phyloP scores from a whole-genome alignment of 768 basidiomycete genomes.

The Steccherinum ochraceum region DNA sequence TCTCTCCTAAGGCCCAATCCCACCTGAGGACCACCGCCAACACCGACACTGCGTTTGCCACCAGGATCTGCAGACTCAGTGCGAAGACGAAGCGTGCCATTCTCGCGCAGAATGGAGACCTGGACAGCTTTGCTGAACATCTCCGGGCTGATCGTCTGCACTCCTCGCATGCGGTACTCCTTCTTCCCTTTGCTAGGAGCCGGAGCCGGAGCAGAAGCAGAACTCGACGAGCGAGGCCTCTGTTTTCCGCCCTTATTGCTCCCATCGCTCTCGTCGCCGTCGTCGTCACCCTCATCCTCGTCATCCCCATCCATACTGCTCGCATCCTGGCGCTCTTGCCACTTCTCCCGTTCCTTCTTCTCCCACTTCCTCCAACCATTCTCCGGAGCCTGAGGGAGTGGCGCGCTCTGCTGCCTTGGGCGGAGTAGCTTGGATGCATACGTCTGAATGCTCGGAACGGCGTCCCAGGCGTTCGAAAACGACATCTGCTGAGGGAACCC shows the following conservation, averaged over 20 bases:
- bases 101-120: conserved; percentile 29
- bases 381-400: conserved; percentile 46
- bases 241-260: conserved; percentile 14
- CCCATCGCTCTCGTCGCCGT: conserved; percentile 26
- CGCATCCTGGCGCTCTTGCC: conserved; percentile 54
- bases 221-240: conserved; percentile 24
- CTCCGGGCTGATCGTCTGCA: conserved; percentile 61
- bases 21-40: not conserved
- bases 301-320: conserved; percentile 80
- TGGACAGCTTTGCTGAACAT: conserved; percentile 55
- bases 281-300: conserved; percentile 66
- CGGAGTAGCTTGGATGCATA: conserved; percentile 61
- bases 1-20: conserved; percentile 9
- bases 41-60: not conserved
- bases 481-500: conserved; percentile 53
- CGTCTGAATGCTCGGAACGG: conserved; percentile 68
- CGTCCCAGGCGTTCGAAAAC: conserved; percentile 85
- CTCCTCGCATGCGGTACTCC: conserved; percentile 58
- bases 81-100: not conserved
- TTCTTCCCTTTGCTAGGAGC: conserved; percentile 38
- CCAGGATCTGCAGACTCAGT: not conserved
- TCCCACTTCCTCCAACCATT: conserved; percentile 25
- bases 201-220: conserved; percentile 29
- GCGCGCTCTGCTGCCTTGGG: conserved; percentile 35
- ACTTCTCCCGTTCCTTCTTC: conserved; percentile 33